Evolutionary conservation across 805 yeast genomes (phyloP), one percentile per base, ranked within the genome.

Genomic region (Kregervanrija pseudodelftensis): DNA sequence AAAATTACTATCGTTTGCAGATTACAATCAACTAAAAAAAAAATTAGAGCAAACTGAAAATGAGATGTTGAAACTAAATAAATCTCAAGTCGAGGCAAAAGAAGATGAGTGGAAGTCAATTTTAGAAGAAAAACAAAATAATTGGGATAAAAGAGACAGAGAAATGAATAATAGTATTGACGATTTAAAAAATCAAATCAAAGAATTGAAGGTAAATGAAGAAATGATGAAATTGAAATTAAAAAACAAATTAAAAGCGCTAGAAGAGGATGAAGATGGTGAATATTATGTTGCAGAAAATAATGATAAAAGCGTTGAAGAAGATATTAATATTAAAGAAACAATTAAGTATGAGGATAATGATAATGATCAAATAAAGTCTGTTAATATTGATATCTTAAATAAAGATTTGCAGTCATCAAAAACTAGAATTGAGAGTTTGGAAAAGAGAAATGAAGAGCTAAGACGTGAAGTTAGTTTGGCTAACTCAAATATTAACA

Each of bases 391-490:
- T 3, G 87, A 82, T 46, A 67, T 84, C 34, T 70, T 85, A n/a
- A 73, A 81, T 1, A 74, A 86, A 47, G 96, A 90, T 54, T 74
- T 84, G 5, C 93, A 85, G 56, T 63, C 78, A 28, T 75, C 85
- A 37, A 85, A 85, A 53, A 66, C 77, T 43, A 73, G 93, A 46
- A 74, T 80, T 1, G 59, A 77, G 41, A 88, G 83, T 54, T 72
- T 89, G 43, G 95, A 88, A 59, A 76, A 76, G 49, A 72, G 95
- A 47, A 90, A 88, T 56, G 85, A 85, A 56, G 81, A 82, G 41
- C 68, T 89, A 43, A 75, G 87, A 47, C 70, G 79, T 13, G 84
- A 84, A 44, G 61, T 89, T 42, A 76, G 83, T 36, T 63, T 69
- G 38, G 70, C 78, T 2, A 76, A 76, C 34, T 71, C 74, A 43